Evolutionary conservation across 2,329 filamentous ascomycete genomes (phyloP).

Genomic region (Byssothecium circinans): DNA sequence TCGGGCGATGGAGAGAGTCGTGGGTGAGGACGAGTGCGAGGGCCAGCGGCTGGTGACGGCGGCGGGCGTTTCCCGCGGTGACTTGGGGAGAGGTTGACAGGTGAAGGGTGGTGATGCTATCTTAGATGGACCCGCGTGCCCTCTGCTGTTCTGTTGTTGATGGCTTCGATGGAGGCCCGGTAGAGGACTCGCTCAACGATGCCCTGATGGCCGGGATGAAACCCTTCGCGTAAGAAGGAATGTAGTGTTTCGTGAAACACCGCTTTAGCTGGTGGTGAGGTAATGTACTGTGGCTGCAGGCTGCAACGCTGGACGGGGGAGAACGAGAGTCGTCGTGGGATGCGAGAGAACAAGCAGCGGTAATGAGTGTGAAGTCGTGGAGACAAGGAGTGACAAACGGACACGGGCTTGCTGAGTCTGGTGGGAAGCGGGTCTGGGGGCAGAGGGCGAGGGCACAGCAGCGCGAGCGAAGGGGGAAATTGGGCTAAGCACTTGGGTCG

Average conservation of each 20-base stretch:
- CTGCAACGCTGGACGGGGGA: conserved; percentile 8
- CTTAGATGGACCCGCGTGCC: conserved; percentile 7
- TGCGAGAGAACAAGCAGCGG: conserved; percentile 1
- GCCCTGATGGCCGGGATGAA: conserved; percentile 31
- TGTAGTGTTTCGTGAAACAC: conserved; percentile 41
- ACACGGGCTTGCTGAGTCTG: conserved; percentile 19
- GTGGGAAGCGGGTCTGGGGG: conserved; percentile 5
- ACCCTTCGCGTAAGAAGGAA: conserved; percentile 39
- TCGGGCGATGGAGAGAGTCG: too few species aligned
- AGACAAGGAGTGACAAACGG: conserved; percentile 28
- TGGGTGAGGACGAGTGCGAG: conserved; percentile 2
- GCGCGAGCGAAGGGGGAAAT: conserved; percentile 1
- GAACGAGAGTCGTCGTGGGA: conserved; percentile 10
- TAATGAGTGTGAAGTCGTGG: conserved; percentile 34
- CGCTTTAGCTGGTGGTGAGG: conserved; percentile 31
- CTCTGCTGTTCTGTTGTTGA: too few species aligned
- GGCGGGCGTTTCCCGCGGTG: conserved; percentile 1
- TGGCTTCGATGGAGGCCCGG: conserved; percentile 19
- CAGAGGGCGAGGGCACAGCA: too few species aligned
- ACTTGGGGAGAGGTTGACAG: background rate
- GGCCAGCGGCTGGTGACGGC: conserved; percentile 7
- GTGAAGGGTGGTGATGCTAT: conserved; percentile 1
- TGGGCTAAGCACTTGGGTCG: background rate
- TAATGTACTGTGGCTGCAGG: conserved; percentile 30
- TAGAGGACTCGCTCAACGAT: conserved; percentile 41